phyloP scores from a whole-genome alignment of 352 stramenopile genomes.

The Phytophthora uliginosa region DNA sequence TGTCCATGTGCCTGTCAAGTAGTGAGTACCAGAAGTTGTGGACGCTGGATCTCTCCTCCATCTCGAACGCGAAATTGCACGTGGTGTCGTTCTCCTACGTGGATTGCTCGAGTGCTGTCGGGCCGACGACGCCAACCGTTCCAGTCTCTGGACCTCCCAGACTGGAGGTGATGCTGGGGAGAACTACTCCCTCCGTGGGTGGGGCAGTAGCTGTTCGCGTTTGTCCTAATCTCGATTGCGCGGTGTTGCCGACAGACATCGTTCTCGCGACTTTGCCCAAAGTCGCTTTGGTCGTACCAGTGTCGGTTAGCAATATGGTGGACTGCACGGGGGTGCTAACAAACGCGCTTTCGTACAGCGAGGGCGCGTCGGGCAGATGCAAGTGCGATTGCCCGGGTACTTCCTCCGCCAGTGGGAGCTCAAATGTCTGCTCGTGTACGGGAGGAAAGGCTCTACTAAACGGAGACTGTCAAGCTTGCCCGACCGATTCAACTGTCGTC shows the following conservation, averaged over 20 bases:
- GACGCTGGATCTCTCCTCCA: background rate
- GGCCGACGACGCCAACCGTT: background rate
- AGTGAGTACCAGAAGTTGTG: slow-evolving; percentile 7
- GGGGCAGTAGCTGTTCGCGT: slow-evolving; percentile 7
- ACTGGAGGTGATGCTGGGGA: slow-evolving; percentile 3
- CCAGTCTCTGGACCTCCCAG: slow-evolving; percentile 4
- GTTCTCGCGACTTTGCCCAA: background rate
- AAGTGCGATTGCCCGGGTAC: slow-evolving; percentile 2
- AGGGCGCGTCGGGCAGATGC: background rate
- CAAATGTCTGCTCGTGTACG: background rate
- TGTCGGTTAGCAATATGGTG: background rate
- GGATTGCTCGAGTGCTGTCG: background rate
- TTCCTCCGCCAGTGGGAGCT: background rate
- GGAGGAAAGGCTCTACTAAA: background rate
- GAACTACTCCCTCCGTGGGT: background rate
- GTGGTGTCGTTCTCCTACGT: slow-evolving; percentile 1
- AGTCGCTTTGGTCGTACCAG: background rate
- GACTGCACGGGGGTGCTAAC: background rate
- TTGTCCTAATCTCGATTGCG: slow-evolving; percentile 2
- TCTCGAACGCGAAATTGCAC: slow-evolving; percentile 1
- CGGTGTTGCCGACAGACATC: slow-evolving; percentile 5
- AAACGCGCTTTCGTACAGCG: background rate
- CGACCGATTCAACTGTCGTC: background rate
- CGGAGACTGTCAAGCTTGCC: background rate
- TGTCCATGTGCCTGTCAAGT: background rate